Evolutionary conservation across 2,329 filamentous ascomycete species (phyloP).

Genomic region (Penicillium corylophilum): DNA sequence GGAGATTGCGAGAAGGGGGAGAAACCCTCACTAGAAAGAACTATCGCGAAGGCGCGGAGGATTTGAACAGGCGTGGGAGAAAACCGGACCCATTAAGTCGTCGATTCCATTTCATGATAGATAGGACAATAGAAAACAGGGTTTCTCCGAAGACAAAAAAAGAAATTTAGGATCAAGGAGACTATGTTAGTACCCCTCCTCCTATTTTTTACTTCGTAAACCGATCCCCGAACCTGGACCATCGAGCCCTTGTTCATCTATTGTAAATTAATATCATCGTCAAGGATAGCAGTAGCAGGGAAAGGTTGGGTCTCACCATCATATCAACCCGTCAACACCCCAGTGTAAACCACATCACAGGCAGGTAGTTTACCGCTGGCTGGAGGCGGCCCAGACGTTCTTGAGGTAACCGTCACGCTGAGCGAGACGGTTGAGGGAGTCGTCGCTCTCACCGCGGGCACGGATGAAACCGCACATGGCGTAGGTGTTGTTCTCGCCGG

Average conservation of each 20-base stretch:
- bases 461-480: conserved; percentile 97
- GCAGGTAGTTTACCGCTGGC: conserved; percentile 50
- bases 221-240: conserved; percentile 27
- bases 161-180: conserved; percentile 19
- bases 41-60: conserved; percentile 16
- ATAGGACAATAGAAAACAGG: conserved; percentile 28
- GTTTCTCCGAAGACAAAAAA: conserved; percentile 21
- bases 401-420: conserved; percentile 97
- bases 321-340: conserved; percentile 30
- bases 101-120: conserved; percentile 31
- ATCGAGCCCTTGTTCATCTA: conserved; percentile 28
- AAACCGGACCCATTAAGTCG: conserved; percentile 26
- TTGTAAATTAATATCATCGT: neutral
- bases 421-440: conserved; percentile 90
- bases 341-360: conserved; percentile 24
- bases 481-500: conserved; percentile 96
- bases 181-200: conserved; percentile 17
- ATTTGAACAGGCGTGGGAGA: conserved; percentile 19
- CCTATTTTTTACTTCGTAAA: conserved; percentile 19
- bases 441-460: conserved; percentile 96
- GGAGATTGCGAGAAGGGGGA: conserved; percentile 3
- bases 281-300: neutral
- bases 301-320: conserved; percentile 23
- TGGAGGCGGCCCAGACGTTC: conserved; percentile 83
- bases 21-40: conserved; percentile 1